phyloP scores from a whole-genome alignment of 164 flowering plant species.

The Tetrastigma voinierianum region DNA sequence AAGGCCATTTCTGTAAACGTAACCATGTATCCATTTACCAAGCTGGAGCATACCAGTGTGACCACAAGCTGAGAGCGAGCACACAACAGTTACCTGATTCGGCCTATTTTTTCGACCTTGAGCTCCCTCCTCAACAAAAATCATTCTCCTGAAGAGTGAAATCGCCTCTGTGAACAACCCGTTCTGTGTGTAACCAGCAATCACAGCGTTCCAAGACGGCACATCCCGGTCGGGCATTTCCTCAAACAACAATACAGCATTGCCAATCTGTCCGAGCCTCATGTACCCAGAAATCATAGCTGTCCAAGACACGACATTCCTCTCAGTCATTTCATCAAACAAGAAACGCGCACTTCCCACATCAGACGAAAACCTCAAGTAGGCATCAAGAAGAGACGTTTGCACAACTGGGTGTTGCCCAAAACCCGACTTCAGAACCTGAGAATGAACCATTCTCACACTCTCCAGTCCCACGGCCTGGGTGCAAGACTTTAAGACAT shows the following conservation, averaged over 20 bases:
- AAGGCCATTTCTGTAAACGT: slow-evolving; percentile 32
- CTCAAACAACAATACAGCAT: slow-evolving; percentile 51
- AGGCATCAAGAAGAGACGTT: slow-evolving; percentile 56
- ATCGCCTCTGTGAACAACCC: slow-evolving; percentile 59
- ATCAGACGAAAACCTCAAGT: slow-evolving; percentile 29
- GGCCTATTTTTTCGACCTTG: slow-evolving; percentile 27
- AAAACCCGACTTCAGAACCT: slow-evolving; percentile 48
- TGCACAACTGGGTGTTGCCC: slow-evolving; percentile 49
- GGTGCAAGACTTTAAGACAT: slow-evolving; percentile 44
- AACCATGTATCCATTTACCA: slow-evolving; percentile 56
- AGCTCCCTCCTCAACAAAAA: not conserved
- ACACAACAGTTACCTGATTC: slow-evolving; percentile 46
- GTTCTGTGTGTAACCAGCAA: slow-evolving; percentile 62
- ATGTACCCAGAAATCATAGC: slow-evolving; percentile 64
- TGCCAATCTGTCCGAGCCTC: slow-evolving; percentile 39
- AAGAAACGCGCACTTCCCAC: slow-evolving; percentile 37
- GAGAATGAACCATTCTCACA: slow-evolving; percentile 44
- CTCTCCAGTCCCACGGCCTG: too few relatives aligned
- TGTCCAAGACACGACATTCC: slow-evolving; percentile 62
- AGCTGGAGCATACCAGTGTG: slow-evolving; percentile 61
- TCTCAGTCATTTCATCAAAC: slow-evolving; percentile 59
- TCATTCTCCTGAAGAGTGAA: slow-evolving; percentile 49
- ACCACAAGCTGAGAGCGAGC: slow-evolving; percentile 57
- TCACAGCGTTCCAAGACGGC: slow-evolving; percentile 62
- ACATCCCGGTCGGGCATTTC: slow-evolving; percentile 59